A percentile compares a stretch with the other conserved stretches of the same genome.
These are phyloP conservation scores for Nannizzia gypsea DNA, from an alignment of 2,329 filamentous ascomycete genomes.

Conservation along the genomic window DNA sequence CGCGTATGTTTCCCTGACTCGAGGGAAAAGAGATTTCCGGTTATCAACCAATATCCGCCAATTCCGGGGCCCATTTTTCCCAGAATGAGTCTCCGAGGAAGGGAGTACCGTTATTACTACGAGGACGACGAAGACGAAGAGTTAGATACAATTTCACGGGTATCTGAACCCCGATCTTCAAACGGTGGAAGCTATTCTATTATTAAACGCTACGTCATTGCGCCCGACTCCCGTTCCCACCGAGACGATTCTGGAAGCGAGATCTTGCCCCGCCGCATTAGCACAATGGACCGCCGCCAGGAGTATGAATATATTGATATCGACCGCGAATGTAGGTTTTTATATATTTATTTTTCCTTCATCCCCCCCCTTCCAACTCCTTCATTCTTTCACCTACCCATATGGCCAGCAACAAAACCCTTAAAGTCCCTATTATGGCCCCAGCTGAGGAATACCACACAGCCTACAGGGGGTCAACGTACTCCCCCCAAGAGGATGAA, in stretches of 20 bases:
- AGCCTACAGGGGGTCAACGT: slow-evolving; percentile 40
- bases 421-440: neutral
- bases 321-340: slow-evolving; percentile 34
- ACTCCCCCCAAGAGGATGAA: slow-evolving; percentile 41
- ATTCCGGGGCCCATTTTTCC: neutral
- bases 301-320: slow-evolving; percentile 21
- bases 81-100: neutral
- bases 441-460: slow-evolving; percentile 16
- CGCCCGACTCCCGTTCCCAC: slow-evolving; percentile 24
- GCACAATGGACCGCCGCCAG: slow-evolving; percentile 31
- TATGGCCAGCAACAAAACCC: slow-evolving; percentile 18
- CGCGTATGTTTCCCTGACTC: neutral
- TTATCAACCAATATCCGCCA: neutral
- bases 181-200: neutral
- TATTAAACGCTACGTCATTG: slow-evolving; percentile 46
- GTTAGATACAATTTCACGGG: neutral
- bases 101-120: neutral
- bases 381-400: slow-evolving; percentile 34
- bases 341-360: slow-evolving; percentile 20
- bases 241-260: slow-evolving; percentile 22
- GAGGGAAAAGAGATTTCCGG: neutral
- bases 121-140: neutral
- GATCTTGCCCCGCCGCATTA: slow-evolving; percentile 24
- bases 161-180: neutral
- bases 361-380: slow-evolving; percentile 39